A percentile compares a stretch with the other conserved stretches of the same genome.
phyloP scores from a whole-genome alignment of 2,329 filamentous ascomycete genomes.

The Diaporthe helianthi region DNA sequence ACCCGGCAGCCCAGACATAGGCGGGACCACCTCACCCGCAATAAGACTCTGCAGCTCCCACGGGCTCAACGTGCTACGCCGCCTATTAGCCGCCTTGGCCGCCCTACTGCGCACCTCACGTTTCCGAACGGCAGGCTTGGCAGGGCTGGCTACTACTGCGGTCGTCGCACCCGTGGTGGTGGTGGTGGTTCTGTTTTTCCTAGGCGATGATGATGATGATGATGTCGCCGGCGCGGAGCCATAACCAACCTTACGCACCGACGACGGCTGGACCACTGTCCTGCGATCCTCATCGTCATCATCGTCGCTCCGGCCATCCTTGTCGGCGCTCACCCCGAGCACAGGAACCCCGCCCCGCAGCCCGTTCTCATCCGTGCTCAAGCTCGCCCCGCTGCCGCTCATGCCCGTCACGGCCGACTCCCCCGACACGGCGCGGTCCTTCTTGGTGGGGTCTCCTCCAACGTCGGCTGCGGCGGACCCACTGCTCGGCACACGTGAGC shows the following conservation, averaged over 20 bases:
- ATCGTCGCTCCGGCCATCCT: not conserved
- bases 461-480: not conserved
- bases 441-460: constrained; percentile 31
- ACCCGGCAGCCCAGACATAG: constrained; percentile 22
- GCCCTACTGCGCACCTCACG: constrained; percentile 53
- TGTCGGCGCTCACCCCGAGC: not conserved
- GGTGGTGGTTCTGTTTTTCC: not conserved
- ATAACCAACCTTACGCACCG: not conserved
- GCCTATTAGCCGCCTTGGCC: constrained; percentile 64
- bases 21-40: constrained; percentile 44
- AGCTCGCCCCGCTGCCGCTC: constrained; percentile 23
- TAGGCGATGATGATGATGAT: not conserved
- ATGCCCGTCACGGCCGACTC: constrained; percentile 9
- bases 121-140: constrained; percentile 44
- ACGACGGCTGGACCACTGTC: not conserved
- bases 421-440: constrained; percentile 13
- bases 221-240: not conserved
- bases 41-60: constrained; percentile 76
- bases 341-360: constrained; percentile 1
- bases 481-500: constrained; percentile 10
- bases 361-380: constrained; percentile 28
- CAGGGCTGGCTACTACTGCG: constrained; percentile 38
- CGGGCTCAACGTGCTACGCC: constrained; percentile 77
- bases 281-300: not conserved
- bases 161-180: constrained; percentile 14